A percentile compares a stretch with the other conserved stretches of the same genome.
Evolutionary conservation across 2,329 filamentous ascomycete species (phyloP).

Genomic region (Chaetomiaceae sp.): DNA sequence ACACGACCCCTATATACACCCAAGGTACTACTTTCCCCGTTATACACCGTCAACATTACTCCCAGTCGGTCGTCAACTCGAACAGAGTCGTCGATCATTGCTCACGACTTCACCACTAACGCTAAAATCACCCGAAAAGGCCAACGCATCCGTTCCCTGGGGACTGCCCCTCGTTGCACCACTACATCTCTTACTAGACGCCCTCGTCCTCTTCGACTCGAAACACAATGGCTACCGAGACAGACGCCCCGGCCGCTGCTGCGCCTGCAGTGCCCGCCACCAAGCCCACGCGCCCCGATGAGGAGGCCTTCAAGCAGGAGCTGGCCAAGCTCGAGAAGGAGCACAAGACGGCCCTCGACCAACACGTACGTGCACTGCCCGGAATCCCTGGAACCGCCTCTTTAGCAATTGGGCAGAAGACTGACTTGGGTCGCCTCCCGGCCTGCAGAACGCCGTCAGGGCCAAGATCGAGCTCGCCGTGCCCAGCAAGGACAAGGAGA

Average conservation of each 20-base stretch:
- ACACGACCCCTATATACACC: too few relatives aligned
- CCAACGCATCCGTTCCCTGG: too few relatives aligned
- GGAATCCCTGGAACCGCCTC: not conserved
- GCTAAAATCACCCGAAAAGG: too few relatives aligned
- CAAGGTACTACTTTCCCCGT: too few relatives aligned
- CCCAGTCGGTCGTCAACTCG: too few relatives aligned
- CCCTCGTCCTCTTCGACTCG: not conserved
- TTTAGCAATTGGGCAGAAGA: not conserved
- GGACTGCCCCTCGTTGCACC: too few relatives aligned
- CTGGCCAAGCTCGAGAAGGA: constrained; percentile 83
- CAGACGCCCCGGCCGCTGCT: constrained; percentile 29
- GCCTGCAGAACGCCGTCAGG: constrained; percentile 73
- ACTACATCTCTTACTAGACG: too few relatives aligned
- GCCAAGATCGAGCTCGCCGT: constrained; percentile 80
- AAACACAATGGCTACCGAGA: constrained; percentile 41
- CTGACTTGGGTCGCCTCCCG: not conserved
- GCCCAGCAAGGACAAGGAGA: constrained; percentile 68
- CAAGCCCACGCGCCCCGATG: constrained; percentile 82
- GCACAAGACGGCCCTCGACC: constrained; percentile 68
- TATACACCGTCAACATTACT: too few relatives aligned
- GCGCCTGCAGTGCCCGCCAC: constrained; percentile 38
- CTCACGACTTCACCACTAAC: too few relatives aligned
- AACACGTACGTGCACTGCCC: constrained; percentile 16
- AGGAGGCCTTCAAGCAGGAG: constrained; percentile 74
- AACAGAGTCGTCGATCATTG: too few relatives aligned